Percentiles rank a stretch among this genome's conserved stretches.
Conservation (phyloP, 31 red algal species). For the Endocladia muricata region DNA sequence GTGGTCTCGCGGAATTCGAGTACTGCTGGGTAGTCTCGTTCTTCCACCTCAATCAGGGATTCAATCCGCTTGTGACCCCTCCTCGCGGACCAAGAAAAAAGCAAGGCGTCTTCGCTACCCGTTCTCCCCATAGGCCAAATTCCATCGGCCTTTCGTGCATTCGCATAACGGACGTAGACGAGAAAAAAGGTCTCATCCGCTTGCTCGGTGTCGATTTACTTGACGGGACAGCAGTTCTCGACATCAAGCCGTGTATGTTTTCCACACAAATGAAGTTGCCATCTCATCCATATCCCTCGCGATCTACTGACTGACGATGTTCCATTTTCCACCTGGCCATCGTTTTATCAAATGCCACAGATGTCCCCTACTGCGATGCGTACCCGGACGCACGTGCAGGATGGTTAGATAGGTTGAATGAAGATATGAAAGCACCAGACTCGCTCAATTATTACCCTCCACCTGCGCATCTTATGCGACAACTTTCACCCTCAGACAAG, state of each 20-base stretch:
- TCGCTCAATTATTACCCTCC: constrained; percentile 47
- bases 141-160: constrained; percentile 74
- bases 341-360: background rate
- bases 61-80: constrained; percentile 61
- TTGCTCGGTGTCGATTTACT: constrained; percentile 71
- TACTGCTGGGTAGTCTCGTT: constrained; percentile 64
- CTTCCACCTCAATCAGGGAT: constrained; percentile 68
- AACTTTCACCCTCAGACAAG: background rate
- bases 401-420: constrained; percentile 50
- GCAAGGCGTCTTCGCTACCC: constrained; percentile 85
- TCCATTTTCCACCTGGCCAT: too few relatives aligned
- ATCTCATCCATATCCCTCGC: too few relatives aligned
- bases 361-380: constrained; percentile 69
- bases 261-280: background rate
- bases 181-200: constrained; percentile 48
- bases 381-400: constrained; percentile 64
- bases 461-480: constrained; percentile 52
- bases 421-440: constrained; percentile 84
- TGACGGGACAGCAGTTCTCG: constrained; percentile 81
- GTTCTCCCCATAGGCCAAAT: constrained; percentile 86
- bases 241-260: constrained; percentile 71
- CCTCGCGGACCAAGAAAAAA: constrained; percentile 59
- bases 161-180: constrained; percentile 61
- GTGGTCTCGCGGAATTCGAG: constrained; percentile 62
- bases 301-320: too few relatives aligned